These are phyloP conservation scores for Hymenoscyphus occultus DNA, from an alignment of 2,329 filamentous ascomycete genomes.

Conservation along the genomic window DNA sequence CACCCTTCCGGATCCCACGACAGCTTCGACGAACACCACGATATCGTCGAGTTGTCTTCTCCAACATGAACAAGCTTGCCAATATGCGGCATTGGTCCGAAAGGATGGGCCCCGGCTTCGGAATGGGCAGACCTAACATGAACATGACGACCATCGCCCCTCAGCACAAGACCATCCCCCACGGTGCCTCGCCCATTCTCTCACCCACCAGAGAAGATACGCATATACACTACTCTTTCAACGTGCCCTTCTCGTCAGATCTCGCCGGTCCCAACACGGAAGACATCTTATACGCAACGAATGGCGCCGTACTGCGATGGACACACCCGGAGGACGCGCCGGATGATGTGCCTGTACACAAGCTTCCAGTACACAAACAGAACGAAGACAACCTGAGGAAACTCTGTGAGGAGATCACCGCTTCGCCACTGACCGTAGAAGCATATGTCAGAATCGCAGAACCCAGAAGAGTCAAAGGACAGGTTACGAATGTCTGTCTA, in stretches of 20 bases:
- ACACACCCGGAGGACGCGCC: conserved; percentile 85
- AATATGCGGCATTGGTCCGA: conserved; percentile 72
- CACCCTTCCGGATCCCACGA: neutral
- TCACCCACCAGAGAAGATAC: conserved; percentile 71
- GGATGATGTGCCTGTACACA: conserved; percentile 79
- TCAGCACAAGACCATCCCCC: conserved; percentile 52
- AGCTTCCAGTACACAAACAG: conserved; percentile 86
- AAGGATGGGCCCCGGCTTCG: conserved; percentile 66
- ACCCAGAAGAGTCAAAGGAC: conserved; percentile 66
- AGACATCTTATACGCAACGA: conserved; percentile 89
- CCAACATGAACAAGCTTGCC: conserved; percentile 64
- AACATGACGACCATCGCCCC: conserved; percentile 47
- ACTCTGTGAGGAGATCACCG: conserved; percentile 79
- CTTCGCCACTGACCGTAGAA: conserved; percentile 67
- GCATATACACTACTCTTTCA: conserved; percentile 91
- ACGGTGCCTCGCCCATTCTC: conserved; percentile 54
- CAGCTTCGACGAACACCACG: neutral
- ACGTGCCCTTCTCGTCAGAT: conserved; percentile 91
- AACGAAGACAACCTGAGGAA: conserved; percentile 78
- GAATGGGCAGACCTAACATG: conserved; percentile 53
- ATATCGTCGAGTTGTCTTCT: conserved; percentile 1
- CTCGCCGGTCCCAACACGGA: conserved; percentile 89
- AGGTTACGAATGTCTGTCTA: conserved; percentile 84
- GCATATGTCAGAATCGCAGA: conserved; percentile 81
- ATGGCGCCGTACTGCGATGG: conserved; percentile 86